phyloP scores from a whole-genome alignment of 1,284 basidiomycete species.

The Ceratobasidium sp. region DNA sequence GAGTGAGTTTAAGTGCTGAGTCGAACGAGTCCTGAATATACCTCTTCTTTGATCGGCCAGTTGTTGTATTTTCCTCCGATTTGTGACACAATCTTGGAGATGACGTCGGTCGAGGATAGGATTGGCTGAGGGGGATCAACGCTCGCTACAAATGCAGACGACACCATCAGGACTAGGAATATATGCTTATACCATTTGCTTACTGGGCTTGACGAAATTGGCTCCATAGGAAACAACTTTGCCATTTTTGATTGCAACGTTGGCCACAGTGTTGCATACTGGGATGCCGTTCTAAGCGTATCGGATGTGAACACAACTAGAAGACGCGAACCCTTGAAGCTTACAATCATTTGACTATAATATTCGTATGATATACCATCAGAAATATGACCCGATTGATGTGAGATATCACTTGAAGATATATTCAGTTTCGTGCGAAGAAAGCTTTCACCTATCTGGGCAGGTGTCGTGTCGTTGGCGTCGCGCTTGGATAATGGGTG shows the following conservation, averaged over 20 bases:
- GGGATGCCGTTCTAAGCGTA: slow-evolving; percentile 57
- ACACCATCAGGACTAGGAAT: slow-evolving; percentile 1
- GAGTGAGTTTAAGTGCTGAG: no score
- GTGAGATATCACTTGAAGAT: slow-evolving; percentile 47
- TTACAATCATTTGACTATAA: slow-evolving; percentile 55
- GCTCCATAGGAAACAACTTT: slow-evolving; percentile 59
- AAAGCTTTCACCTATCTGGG: slow-evolving; percentile 51
- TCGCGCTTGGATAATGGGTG: slow-evolving; percentile 19
- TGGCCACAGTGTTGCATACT: slow-evolving; percentile 59
- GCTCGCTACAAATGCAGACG: slow-evolving; percentile 32
- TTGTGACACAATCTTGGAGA: slow-evolving; percentile 19
- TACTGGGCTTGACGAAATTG: slow-evolving; percentile 59
- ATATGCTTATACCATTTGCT: not conserved
- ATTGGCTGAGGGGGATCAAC: slow-evolving; percentile 34
- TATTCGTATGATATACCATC: slow-evolving; percentile 52
- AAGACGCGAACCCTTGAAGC: not conserved
- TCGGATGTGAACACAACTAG: not conserved
- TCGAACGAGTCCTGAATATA: no score
- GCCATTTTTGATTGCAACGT: slow-evolving; percentile 53
- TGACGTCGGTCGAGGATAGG: slow-evolving; percentile 32
- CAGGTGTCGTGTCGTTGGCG: not conserved
- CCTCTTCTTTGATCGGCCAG: no score
- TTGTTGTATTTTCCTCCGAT: slow-evolving; percentile 19
- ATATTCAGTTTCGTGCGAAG: slow-evolving; percentile 50
- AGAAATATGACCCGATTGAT: slow-evolving; percentile 51